Conservation (phyloP, 176 grass and related monocot genomes). For the Bothriochloa decipiens region DNA sequence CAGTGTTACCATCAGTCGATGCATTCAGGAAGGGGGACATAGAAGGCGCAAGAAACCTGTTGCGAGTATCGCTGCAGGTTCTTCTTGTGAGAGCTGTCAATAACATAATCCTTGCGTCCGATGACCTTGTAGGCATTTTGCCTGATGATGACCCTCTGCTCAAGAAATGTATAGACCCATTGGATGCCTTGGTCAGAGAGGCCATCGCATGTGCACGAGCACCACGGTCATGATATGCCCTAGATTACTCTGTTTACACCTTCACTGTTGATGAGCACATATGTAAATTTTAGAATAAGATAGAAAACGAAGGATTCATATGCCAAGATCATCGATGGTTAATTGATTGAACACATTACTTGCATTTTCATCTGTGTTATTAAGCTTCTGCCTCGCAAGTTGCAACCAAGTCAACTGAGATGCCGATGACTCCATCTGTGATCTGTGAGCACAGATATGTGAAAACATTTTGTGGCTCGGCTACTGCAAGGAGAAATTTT, state of each 20-base stretch:
- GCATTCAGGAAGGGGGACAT: slow-evolving; percentile 73
- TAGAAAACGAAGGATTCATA: slow-evolving; percentile 2
- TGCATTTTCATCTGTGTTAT: not conserved
- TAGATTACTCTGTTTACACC: slow-evolving; percentile 1
- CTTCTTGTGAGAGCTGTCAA: slow-evolving; percentile 77
- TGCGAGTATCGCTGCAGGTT: slow-evolving; percentile 77
- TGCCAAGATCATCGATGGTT: not conserved
- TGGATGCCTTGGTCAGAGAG: slow-evolving; percentile 68
- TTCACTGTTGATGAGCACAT: slow-evolving; percentile 14
- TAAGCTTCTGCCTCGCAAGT: slow-evolving; percentile 24
- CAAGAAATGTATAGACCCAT: slow-evolving; percentile 68
- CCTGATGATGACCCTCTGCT: slow-evolving; percentile 71
- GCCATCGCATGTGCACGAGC: slow-evolving; percentile 46
- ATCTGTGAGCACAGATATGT: not conserved
- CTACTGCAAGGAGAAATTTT: not conserved
- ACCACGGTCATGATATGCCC: slow-evolving; percentile 20
- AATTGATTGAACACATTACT: slow-evolving; percentile 6
- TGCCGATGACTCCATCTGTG: slow-evolving; percentile 17
- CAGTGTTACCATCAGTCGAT: slow-evolving; percentile 52
- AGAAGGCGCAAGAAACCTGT: slow-evolving; percentile 68
- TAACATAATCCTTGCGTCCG: slow-evolving; percentile 70
- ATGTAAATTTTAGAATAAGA: slow-evolving; percentile 27
- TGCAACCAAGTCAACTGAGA: slow-evolving; percentile 36
- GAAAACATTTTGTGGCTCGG: slow-evolving; percentile 30
- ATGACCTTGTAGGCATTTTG: slow-evolving; percentile 63